Evolutionary conservation across 306 rosid species (phyloP).

Genomic region (Albizia julibrissin): DNA sequence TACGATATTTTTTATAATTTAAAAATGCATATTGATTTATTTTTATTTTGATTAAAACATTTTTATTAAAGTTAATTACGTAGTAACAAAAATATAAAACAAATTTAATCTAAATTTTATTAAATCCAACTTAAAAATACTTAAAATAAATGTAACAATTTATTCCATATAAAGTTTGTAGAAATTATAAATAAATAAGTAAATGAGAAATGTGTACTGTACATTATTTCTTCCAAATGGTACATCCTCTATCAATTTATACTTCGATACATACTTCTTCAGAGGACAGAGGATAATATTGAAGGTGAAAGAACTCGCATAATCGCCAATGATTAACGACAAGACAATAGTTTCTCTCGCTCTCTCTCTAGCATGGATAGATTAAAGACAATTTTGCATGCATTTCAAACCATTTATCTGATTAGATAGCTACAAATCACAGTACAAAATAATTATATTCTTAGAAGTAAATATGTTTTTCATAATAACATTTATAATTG

Average conservation of each 20-base stretch:
- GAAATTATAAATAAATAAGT: neutral
- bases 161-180: neutral
- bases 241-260: neutral
- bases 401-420: neutral
- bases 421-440: neutral
- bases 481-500: neutral
- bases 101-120: neutral
- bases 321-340: neutral
- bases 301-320: neutral
- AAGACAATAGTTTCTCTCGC: neutral
- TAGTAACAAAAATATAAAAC: neutral
- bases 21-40: neutral
- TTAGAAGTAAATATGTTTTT: neutral
- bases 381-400: neutral
- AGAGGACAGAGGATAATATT: neutral
- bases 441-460: conserved; percentile 2
- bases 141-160: neutral
- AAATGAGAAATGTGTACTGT: neutral
- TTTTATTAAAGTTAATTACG: neutral
- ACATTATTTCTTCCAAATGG: neutral
- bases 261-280: neutral
- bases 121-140: neutral
- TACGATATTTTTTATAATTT: neutral
- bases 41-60: neutral
- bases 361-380: neutral